Evolutionary conservation across 2,329 filamentous ascomycete genomes (phyloP).

Genomic region (Arthrobotrys entomopaga): DNA sequence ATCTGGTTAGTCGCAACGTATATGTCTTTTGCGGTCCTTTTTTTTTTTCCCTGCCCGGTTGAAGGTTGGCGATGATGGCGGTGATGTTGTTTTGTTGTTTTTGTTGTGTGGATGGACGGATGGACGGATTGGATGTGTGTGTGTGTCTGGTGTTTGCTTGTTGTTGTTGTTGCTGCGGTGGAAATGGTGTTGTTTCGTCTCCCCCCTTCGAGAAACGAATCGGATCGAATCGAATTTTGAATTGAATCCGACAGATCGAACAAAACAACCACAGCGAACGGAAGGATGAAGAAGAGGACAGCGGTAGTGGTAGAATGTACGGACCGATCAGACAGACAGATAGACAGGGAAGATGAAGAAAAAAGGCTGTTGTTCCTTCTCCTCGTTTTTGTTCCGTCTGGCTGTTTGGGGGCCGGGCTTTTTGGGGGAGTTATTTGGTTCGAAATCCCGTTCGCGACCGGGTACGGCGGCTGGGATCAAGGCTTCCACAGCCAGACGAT

Average conservation of each 20-base stretch:
- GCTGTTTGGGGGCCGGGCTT: background rate
- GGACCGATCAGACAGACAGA: no score
- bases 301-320: no score
- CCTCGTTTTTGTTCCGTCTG: background rate
- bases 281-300: background rate
- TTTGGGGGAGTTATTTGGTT: constrained; percentile 6
- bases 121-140: constrained; percentile 10
- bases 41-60: background rate
- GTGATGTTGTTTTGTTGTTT: constrained; percentile 24
- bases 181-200: constrained; percentile 12
- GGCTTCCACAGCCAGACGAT: constrained; percentile 7
- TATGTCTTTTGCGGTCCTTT: no score
- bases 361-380: background rate
- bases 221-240: background rate
- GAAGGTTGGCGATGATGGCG: background rate
- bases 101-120: constrained; percentile 5
- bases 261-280: background rate
- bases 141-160: no score
- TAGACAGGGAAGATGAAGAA: no score
- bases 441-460: constrained; percentile 24
- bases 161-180: constrained; percentile 1
- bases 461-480: constrained; percentile 32
- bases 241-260: background rate
- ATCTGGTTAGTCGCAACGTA: constrained; percentile 21
- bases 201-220: constrained; percentile 8